phyloP scores from a whole-genome alignment of 176 grass and related monocot species.

The Oryza brachyantha region DNA sequence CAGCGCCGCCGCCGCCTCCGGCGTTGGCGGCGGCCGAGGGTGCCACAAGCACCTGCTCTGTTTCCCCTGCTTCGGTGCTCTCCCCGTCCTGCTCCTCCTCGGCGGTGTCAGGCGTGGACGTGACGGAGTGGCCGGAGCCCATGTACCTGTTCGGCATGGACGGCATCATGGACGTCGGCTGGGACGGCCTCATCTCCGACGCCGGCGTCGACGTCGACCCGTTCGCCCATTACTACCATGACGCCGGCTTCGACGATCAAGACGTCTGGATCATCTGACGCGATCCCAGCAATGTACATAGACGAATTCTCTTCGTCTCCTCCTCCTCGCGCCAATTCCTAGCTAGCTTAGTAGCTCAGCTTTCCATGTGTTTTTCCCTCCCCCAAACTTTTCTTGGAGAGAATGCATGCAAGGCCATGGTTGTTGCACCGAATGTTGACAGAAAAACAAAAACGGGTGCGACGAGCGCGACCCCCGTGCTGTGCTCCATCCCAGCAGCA shows the following conservation, averaged over 20 bases:
- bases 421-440: background rate
- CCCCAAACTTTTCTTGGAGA: background rate
- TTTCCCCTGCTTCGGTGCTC: constrained; percentile 39
- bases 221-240: constrained; percentile 40
- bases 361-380: background rate
- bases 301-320: background rate
- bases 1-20: background rate
- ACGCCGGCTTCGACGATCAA: constrained; percentile 32
- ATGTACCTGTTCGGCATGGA: constrained; percentile 64
- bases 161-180: constrained; percentile 41
- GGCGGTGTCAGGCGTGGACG: constrained; percentile 23
- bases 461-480: background rate
- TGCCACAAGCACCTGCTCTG: constrained; percentile 20
- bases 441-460: background rate
- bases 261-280: constrained; percentile 34
- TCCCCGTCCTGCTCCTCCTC: constrained; percentile 52
- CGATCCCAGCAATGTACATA: constrained; percentile 24
- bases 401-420: constrained; percentile 5
- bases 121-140: constrained; percentile 65
- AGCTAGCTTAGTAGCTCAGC: constrained; percentile 8
- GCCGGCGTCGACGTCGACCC: constrained; percentile 8
- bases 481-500: background rate
- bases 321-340: background rate
- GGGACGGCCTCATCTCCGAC: constrained; percentile 28
- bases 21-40: background rate